A percentile compares a stretch with the other conserved stretches of the same genome.
Conservation (phyloP, 73 alveolate genomes). For the Uronychia binucleata region DNA sequence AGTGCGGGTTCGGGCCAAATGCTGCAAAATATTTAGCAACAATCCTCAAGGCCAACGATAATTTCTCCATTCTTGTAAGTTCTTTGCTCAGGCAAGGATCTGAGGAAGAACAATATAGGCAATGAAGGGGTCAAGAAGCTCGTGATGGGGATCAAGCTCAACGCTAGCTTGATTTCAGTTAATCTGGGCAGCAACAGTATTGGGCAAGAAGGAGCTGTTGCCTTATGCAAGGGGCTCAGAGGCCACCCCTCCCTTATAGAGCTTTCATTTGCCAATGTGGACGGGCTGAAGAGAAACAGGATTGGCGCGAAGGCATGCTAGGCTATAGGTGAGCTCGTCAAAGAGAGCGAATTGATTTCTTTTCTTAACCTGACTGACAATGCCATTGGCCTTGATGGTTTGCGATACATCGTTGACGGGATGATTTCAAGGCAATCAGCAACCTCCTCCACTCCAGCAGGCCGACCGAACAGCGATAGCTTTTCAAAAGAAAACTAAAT, state of each 20-base stretch:
- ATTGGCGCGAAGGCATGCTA: conserved; percentile 44
- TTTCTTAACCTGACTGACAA: conserved; percentile 44
- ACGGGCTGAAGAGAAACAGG: conserved; percentile 44
- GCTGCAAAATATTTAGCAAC: conserved; percentile 19
- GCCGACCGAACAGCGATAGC: too few relatives aligned
- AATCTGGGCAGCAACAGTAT: conserved; percentile 49
- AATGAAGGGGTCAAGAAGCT: conserved; percentile 30
- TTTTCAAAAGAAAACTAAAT: background rate
- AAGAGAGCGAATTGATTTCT: conserved; percentile 19
- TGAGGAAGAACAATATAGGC: conserved; percentile 50
- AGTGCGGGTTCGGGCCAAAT: conserved; percentile 35
- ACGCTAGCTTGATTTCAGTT: conserved; percentile 24
- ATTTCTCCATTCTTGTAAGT: conserved; percentile 10
- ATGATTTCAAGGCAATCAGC: background rate
- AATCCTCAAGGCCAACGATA: conserved; percentile 4
- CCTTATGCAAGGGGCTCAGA: conserved; percentile 1
- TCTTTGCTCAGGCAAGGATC: conserved; percentile 26
- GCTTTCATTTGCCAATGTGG: conserved; percentile 37
- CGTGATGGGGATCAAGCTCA: conserved; percentile 21
- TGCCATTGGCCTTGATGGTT: conserved; percentile 44
- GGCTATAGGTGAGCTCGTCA: conserved; percentile 7
- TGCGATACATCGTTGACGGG: conserved; percentile 3
- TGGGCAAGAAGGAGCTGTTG: conserved; percentile 30
- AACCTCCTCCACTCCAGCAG: too few relatives aligned
- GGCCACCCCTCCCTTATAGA: conserved; percentile 33